Conservation (phyloP, 805 yeast genomes). For the Saturnispora zaruensis region DNA sequence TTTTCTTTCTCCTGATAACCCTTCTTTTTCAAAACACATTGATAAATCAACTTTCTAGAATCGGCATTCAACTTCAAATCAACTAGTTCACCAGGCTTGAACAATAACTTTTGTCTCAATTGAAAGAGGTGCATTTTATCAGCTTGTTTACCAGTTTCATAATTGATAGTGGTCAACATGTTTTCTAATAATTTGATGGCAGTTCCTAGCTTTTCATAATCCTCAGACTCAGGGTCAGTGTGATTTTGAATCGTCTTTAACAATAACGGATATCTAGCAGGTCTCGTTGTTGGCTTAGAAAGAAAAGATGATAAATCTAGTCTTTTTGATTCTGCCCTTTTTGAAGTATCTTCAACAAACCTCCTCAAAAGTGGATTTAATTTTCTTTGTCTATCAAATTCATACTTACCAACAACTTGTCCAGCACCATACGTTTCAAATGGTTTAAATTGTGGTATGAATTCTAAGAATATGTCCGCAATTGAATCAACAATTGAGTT, state of each 20-base stretch:
- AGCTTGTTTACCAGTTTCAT: constrained; percentile 87
- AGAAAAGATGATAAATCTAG: constrained; percentile 88
- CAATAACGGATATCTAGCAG: constrained; percentile 86
- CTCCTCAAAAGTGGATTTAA: constrained; percentile 87
- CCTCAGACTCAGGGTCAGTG: constrained; percentile 70
- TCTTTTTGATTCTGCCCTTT: constrained; percentile 76
- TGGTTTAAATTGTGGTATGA: constrained; percentile 81
- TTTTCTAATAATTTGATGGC: constrained; percentile 71
- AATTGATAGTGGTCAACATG: constrained; percentile 68
- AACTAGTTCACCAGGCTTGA: constrained; percentile 73
- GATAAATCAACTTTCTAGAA: constrained; percentile 69
- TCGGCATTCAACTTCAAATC: constrained; percentile 80
- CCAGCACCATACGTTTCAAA: constrained; percentile 91
- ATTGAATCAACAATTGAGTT: constrained; percentile 77
- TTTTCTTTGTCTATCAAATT: constrained; percentile 87
- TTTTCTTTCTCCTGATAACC: constrained; percentile 60
- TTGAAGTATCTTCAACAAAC: constrained; percentile 84
- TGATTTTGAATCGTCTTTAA: constrained; percentile 75
- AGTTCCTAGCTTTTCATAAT: constrained; percentile 54
- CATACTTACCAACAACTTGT: constrained; percentile 90
- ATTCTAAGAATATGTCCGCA: constrained; percentile 82
- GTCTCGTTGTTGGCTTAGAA: constrained; percentile 91
- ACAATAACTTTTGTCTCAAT: constrained; percentile 74
- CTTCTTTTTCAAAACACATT: constrained; percentile 66
- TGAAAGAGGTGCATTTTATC: constrained; percentile 86